Percentiles rank a stretch among this genome's conserved stretches.
These are phyloP conservation scores for Salix purpurea DNA, from an alignment of 345 rosid genomes.

Conservation along the genomic window DNA sequence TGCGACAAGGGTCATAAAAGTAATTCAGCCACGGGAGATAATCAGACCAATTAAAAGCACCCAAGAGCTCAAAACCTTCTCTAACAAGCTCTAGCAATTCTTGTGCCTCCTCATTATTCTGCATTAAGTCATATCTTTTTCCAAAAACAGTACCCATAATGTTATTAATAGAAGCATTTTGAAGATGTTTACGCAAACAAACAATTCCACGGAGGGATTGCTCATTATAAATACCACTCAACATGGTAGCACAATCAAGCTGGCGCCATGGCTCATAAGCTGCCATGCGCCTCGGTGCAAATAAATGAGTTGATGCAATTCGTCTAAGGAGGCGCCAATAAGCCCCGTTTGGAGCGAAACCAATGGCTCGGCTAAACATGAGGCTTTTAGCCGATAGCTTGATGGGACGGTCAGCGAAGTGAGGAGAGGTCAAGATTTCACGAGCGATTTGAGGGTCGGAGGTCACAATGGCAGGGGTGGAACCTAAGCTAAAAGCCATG, in stretches of 20 bases:
- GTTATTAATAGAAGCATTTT: constrained; percentile 45
- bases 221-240: constrained; percentile 21
- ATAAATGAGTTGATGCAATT: constrained; percentile 44
- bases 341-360: constrained; percentile 46
- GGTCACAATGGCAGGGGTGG: constrained; percentile 40
- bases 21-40: constrained; percentile 43
- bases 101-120: constrained; percentile 15
- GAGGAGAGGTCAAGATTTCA: constrained; percentile 38
- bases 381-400: constrained; percentile 40
- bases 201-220: constrained; percentile 23
- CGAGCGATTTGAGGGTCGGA: constrained; percentile 41
- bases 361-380: constrained; percentile 61
- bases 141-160: constrained; percentile 58
- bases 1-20: constrained; percentile 42
- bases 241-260: constrained; percentile 33
- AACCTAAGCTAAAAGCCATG: constrained; percentile 56
- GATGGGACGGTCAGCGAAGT: constrained; percentile 42
- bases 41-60: constrained; percentile 63
- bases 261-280: constrained; percentile 44
- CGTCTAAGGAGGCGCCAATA: constrained; percentile 49
- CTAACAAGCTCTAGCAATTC: constrained; percentile 38
- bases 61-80: constrained; percentile 54
- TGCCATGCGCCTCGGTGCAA: constrained; percentile 37
- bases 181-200: constrained; percentile 38
- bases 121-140: constrained; percentile 27